Conservation (phyloP, 2,329 filamentous ascomycete genomes). For the Nothopassalora personata region DNA sequence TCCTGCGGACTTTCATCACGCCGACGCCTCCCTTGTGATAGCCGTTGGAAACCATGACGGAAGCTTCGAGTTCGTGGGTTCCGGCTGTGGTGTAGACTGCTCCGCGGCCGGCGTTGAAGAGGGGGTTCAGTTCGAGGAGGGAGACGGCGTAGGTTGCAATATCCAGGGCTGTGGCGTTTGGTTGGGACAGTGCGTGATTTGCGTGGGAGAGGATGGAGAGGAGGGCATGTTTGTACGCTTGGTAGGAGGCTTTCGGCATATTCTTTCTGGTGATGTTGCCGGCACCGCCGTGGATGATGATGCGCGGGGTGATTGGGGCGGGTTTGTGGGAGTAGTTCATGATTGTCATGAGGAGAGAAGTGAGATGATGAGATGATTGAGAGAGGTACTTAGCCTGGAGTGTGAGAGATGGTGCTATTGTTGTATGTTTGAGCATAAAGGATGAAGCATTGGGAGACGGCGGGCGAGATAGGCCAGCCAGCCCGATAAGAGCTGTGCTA, state of each 20-base stretch:
- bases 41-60: conserved; percentile 74
- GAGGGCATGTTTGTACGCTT: conserved; percentile 37
- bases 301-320: conserved; percentile 34
- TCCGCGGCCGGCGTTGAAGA: conserved; percentile 81
- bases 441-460: neutral
- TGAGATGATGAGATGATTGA: neutral
- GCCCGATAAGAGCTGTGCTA: neutral
- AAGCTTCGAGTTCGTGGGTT: conserved; percentile 78
- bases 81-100: conserved; percentile 82
- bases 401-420: neutral
- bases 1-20: conserved; percentile 64
- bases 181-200: conserved; percentile 25
- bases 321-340: conserved; percentile 18
- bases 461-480: neutral
- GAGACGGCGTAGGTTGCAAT: conserved; percentile 69
- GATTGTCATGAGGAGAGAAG: neutral
- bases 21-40: conserved; percentile 71
- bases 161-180: conserved; percentile 58
- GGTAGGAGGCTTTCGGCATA: conserved; percentile 34
- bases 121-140: conserved; percentile 69
- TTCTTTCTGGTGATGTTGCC: conserved; percentile 43
- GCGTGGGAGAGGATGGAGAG: conserved; percentile 33
- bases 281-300: conserved; percentile 47
- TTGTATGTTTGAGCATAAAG: neutral
- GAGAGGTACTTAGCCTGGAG: neutral